Conservation (phyloP, 208 protist species). For the Zelonia costaricensis region DNA sequence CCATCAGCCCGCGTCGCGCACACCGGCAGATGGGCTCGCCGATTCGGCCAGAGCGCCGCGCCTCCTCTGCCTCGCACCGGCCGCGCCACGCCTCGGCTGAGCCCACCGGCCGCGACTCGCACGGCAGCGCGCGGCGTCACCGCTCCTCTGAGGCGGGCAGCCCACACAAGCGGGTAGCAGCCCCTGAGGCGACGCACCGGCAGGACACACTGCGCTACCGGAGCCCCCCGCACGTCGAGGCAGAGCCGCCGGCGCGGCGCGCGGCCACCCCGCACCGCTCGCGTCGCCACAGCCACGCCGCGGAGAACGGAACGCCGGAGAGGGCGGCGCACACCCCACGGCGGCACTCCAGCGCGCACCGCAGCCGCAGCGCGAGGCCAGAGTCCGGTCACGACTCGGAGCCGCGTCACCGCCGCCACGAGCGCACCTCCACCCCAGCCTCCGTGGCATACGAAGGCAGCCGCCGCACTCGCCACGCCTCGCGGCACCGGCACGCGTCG, state of each 20-base stretch:
- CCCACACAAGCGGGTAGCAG: background rate
- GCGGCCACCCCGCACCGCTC: constrained; percentile 11
- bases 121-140: constrained; percentile 10
- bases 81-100: constrained; percentile 12
- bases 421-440: constrained; percentile 2
- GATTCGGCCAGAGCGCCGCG: constrained; percentile 18
- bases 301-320: background rate
- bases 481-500: constrained; percentile 4
- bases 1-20: constrained; percentile 10
- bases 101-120: constrained; percentile 10
- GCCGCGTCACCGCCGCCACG: constrained; percentile 6
- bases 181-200: constrained; percentile 12
- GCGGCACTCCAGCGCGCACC: constrained; percentile 18
- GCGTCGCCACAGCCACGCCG: constrained; percentile 5
- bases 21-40: constrained; percentile 13
- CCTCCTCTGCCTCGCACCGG: constrained; percentile 10
- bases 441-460: constrained; percentile 13
- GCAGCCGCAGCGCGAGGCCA: constrained; percentile 11
- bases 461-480: constrained; percentile 9
- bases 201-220: constrained; percentile 30
- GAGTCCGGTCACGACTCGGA: constrained; percentile 18
- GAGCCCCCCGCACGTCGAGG: constrained; percentile 13
- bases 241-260: background rate
- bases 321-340: constrained; percentile 7
- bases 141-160: constrained; percentile 6